A percentile compares a stretch with the other conserved stretches of the same genome.
Conservation (phyloP, 1,284 basidiomycete genomes). For the Cronartium quercuum region DNA sequence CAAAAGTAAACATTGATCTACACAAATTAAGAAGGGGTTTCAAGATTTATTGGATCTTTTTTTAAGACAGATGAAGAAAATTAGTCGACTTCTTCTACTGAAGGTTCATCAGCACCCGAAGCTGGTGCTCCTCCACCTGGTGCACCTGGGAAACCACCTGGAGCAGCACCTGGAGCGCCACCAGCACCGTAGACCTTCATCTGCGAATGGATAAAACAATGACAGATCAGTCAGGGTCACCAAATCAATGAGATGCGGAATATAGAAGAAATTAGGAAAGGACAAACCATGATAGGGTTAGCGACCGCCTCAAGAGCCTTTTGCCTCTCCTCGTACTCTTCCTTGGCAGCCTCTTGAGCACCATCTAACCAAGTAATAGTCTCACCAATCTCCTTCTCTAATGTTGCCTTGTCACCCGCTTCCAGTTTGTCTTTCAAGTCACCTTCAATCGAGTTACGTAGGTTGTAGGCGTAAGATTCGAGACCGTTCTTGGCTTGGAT, state of each 20-base stretch:
- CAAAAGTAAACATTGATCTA: neutral
- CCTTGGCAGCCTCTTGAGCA: constrained; percentile 84
- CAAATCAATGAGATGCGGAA: neutral
- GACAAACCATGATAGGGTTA: constrained; percentile 65
- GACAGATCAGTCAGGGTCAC: neutral
- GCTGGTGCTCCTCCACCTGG: constrained; percentile 29
- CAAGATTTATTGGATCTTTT: neutral
- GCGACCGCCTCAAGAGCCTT: constrained; percentile 89
- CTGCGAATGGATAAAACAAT: neutral
- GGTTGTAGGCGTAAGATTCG: constrained; percentile 93
- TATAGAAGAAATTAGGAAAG: neutral
- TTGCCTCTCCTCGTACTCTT: constrained; percentile 91
- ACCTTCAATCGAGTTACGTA: constrained; percentile 80
- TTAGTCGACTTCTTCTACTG: constrained; percentile 38
- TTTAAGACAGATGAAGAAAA: no score
- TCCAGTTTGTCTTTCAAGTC: constrained; percentile 60
- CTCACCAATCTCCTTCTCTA: constrained; percentile 76
- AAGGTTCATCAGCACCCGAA: constrained; percentile 31
- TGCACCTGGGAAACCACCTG: constrained; percentile 50
- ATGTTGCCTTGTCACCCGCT: constrained; percentile 86
- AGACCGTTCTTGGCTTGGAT: constrained; percentile 67
- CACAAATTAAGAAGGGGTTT: neutral
- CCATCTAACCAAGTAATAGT: constrained; percentile 81
- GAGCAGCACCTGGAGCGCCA: constrained; percentile 47
- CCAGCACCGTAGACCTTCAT: constrained; percentile 68